Conservation (phyloP, 2,329 filamentous ascomycete species). For the Diaporthe capsici region DNA sequence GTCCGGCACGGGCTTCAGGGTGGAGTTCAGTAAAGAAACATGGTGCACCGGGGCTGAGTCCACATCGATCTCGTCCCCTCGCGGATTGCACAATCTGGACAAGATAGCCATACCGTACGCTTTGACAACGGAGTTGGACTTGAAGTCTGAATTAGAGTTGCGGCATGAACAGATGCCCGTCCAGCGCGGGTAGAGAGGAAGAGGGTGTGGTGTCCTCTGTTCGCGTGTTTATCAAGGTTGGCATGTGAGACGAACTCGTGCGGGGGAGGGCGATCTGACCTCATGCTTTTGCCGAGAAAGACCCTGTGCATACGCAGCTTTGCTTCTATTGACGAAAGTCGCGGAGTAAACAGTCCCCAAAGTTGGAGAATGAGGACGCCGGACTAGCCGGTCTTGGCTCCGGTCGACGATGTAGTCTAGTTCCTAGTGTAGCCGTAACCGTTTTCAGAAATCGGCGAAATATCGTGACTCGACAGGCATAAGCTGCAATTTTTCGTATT, state of each 20-base stretch:
- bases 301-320: neutral
- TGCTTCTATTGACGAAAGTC: neutral
- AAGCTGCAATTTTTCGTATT: no score
- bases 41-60: neutral
- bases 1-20: neutral
- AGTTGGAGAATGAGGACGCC: neutral
- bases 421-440: neutral
- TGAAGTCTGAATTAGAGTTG: neutral
- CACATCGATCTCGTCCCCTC: neutral
- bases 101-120: neutral
- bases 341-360: neutral
- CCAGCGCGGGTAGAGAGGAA: no score
- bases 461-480: neutral
- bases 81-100: neutral
- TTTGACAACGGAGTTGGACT: no score
- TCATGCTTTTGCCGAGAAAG: constrained; percentile 5
- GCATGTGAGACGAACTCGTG: constrained; percentile 31
- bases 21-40: neutral
- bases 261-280: constrained; percentile 28
- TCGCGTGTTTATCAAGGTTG: neutral
- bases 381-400: constrained; percentile 15
- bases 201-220: neutral
- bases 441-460: neutral
- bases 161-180: no score
- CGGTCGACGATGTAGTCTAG: neutral